Evolutionary conservation across 1,139 yeast genomes (phyloP).

Genomic region (Suhomyces bolitotheri): DNA sequence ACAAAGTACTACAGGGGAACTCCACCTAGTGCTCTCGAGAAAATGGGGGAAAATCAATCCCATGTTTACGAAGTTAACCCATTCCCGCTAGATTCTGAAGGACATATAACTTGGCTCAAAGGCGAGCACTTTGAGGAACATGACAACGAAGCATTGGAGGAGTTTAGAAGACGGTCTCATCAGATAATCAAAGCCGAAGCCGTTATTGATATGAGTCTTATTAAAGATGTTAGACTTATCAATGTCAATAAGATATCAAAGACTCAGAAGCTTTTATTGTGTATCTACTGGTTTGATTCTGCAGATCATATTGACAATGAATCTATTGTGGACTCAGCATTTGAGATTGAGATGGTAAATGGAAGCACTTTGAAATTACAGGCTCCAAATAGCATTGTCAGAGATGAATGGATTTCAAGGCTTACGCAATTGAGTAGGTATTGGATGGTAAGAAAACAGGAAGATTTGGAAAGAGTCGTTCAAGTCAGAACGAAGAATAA

Average conservation of each 20-base stretch:
- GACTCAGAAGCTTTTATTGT: conserved; percentile 39
- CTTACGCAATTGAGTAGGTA: conserved; percentile 49
- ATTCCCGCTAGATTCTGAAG: conserved; percentile 44
- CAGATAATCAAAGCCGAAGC: conserved; percentile 61
- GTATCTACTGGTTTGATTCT: conserved; percentile 46
- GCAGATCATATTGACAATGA: conserved; percentile 27
- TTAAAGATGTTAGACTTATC: conserved; percentile 37
- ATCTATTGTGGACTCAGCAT: conserved; percentile 42
- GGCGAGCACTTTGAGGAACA: conserved; percentile 43
- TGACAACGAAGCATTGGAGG: conserved; percentile 61
- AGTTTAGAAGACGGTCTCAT: conserved; percentile 60
- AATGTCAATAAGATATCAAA: conserved; percentile 28
- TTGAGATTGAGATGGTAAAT: conserved; percentile 53
- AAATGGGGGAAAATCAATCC: conserved; percentile 16
- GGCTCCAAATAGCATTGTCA: conserved; percentile 50
- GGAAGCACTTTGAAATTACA: conserved; percentile 54
- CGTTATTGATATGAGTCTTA: conserved; percentile 57
- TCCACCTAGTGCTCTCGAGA: conserved; percentile 57
- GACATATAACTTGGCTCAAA: conserved; percentile 64
- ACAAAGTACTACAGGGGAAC: conserved; percentile 54
- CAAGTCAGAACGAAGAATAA: conserved; percentile 49
- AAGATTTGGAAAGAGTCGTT: conserved; percentile 43
- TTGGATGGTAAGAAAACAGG: conserved; percentile 55
- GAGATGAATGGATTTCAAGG: conserved; percentile 67
- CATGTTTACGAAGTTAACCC: conserved; percentile 50